These are phyloP conservation scores for Metschnikowia similis DNA, from an alignment of 805 yeast species.

Conservation along the genomic window DNA sequence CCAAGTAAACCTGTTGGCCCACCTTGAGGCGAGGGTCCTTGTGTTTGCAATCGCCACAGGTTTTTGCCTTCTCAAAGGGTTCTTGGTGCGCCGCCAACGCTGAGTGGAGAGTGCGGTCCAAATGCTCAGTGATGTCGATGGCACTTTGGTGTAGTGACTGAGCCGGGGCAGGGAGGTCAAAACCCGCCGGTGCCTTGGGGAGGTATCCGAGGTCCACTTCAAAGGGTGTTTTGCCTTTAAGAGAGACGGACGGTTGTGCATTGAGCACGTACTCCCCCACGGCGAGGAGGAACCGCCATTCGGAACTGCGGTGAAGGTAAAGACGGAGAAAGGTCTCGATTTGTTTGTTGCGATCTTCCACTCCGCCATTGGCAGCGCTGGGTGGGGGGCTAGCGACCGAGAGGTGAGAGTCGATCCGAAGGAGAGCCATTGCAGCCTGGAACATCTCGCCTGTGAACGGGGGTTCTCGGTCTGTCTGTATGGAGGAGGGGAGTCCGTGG, in stretches of 20 bases:
- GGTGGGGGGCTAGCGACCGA: background rate
- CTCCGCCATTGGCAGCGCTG: background rate
- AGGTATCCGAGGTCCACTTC: background rate
- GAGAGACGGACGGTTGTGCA: background rate
- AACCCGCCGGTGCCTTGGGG: background rate
- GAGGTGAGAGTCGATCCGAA: background rate
- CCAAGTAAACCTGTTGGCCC: conserved; percentile 1
- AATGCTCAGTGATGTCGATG: background rate
- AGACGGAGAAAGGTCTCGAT: background rate
- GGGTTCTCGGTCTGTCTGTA: background rate
- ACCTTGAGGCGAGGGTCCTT: background rate
- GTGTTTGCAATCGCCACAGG: background rate
- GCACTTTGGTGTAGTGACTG: background rate
- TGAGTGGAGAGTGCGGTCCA: background rate
- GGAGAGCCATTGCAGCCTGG: background rate
- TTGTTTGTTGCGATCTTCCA: background rate
- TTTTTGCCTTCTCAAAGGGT: background rate
- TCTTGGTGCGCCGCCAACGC: background rate
- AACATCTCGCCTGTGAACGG: background rate
- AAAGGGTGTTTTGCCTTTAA: background rate
- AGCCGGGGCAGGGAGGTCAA: background rate
- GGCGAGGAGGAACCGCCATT: background rate
- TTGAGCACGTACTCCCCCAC: background rate
- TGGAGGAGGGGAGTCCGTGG: background rate
- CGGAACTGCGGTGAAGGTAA: background rate